Base-by-base conservation (phyloP, 176 grass and related monocot species). In the Cocos nucifera region DNA sequence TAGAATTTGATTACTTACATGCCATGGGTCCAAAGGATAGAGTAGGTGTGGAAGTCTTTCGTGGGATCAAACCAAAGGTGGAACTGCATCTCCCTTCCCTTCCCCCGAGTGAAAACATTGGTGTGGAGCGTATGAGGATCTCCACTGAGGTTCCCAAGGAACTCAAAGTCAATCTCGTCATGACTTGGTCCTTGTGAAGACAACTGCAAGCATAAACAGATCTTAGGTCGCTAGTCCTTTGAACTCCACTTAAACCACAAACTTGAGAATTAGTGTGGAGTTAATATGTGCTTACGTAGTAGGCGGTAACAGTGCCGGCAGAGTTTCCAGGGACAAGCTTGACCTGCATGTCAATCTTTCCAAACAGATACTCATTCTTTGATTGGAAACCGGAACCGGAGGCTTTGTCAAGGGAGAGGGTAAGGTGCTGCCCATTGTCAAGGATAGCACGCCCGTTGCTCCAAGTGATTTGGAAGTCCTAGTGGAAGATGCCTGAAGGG, bases 21-120 rank as follows among this genome's bases (percentile, higher is more conserved):
- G 52, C 21, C 18, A 35, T 1, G 52, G 26, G 39, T 68, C 65
- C 65, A 68, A 4, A 68, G 21, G 15, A 56, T 23, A 15, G 65
- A 56, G 65, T 56, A 68, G 52, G 65, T 68, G 65, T 68, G 65
- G 65, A 56, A 67, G 22, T 67, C 24, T n/a, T 53, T 21, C 17
- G 64, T 32, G 65, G 65, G 65, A 68, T 68, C 65, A 21, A 68
- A 68, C 65, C 65, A 68, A 17, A 68, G 65, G 18, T 15, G 28
- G 65, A 68, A 44, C 52, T 68, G 65, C 65, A 35, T 16, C 53
- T 68, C 65, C 28, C 65, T 68, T 4, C 65, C 52, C 53, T 23
- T 32, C 18, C 65, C 65, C n/a, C 39, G 65, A 23, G 17, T 54
- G 51, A 32, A 67, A 24, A 67, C 65, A 35, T 67, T 67, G 51